Base-by-base conservation (phyloP, 108 stramenopile species). In the Nitzschia sp. region DNA sequence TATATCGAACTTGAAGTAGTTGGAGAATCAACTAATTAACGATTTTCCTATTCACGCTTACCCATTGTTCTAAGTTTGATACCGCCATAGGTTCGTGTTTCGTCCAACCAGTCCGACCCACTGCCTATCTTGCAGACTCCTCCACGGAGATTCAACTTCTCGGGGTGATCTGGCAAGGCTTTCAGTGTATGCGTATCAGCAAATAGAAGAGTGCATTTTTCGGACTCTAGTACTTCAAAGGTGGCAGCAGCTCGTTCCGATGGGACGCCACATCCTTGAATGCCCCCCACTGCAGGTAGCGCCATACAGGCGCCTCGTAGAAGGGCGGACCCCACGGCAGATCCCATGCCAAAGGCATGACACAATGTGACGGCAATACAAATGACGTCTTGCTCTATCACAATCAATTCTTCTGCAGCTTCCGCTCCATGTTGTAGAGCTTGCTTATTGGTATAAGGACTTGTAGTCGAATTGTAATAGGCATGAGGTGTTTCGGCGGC, bases 321-420 rank as follows among this genome's bases (percentile, higher is more conserved):
- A 8, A 84, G 15, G 15, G 67, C 58, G 3, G 73, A 52, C 23
- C 59, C 62, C 11, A 66, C 64, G 17, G 75, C 82, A 2, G 78
- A 79, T n/a, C 82, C 82, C 23, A 83, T 78, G 0, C 82, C 82
- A 58, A 83, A 83, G 19, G 82, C 53, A 66, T 79, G 78, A 35
- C 61, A 83, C 45, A 83, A 57, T 2, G 78, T 83, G 16, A 79
- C 48, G 22, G 78, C 64, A 17, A 83, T 58, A 35, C 82, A 79
- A n/a, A 75, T 52, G 0, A 54, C 38, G 53, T 83, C 82, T n/a
- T 73, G 34, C 6, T 67, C 63, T 8, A 66, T 21, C 63, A 83
- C 56, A 9, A 36, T 33, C 19, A 83, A 38, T 45, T 68, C 54
- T 34, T 44, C 34, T 0, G 65, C 70, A 9, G 71, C 66, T 53